Evolutionary conservation across 2,329 filamentous ascomycete species (phyloP), one percentile per base, ranked within the genome.

Genomic region (Pseudocercospora vitis): DNA sequence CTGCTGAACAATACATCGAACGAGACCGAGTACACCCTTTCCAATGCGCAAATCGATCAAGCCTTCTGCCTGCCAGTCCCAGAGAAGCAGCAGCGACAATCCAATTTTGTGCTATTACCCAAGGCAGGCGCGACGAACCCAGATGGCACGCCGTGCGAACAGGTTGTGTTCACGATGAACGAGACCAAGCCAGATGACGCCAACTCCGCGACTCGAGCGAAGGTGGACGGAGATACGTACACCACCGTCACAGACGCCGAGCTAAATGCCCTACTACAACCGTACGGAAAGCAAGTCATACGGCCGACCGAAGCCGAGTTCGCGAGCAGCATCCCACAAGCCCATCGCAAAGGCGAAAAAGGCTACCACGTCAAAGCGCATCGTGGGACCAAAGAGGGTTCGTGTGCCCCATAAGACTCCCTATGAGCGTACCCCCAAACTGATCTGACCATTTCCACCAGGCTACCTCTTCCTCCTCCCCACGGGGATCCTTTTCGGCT

Each of bases 351-450:
- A 65, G 77, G 77, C 35, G 83, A 85, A 66, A 81, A 81, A 61
- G 82, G 80, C 44, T 85, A 78, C 62, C 82, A 85, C 63, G 81
- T 85, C 42, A 85, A 85, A 63, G 82, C 80, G 9, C 82, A 83
- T 67, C 71, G 81, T 33, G 83, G 83, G 2, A 84, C 81, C 63
- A 86, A 86, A 75, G 83, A 86, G 70, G 82, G 81, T 81, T 18
- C 21, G 48, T 23, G 23, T 12, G 4, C 29, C 8, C 19, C 18
- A 31, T 6, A 5, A 21, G n/a, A 14, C 7, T 12, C 16, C 31
- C 2, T 11, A n/a, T n/a, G n/a, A n/a, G n/a, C n/a, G n/a, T n/a
- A n/a, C 16, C n/a, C 19, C 26, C 39, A 33, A 48, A 29, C 57
- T 29, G 18, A 32, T 32, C 14, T 49, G 23, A 9, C 9, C n/a